A percentile compares a stretch with the other conserved stretches of the same genome.
These are phyloP conservation scores for Dendryphion nanum DNA, from an alignment of 2,329 filamentous ascomycete genomes.

Conservation along the genomic window DNA sequence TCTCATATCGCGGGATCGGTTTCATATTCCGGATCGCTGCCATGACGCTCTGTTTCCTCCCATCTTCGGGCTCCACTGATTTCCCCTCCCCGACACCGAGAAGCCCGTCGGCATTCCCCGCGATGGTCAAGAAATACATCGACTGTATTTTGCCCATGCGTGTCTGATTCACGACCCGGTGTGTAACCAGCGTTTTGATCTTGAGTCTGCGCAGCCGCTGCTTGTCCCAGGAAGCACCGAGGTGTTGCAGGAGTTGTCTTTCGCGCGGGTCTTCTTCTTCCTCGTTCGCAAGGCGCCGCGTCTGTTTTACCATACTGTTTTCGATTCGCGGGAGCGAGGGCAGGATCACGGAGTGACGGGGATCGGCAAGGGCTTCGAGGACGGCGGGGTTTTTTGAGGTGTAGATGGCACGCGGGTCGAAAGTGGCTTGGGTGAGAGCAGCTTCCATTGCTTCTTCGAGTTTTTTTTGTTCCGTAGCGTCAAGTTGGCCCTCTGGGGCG, in stretches of 20 bases:
- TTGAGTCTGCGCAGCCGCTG: constrained; percentile 54
- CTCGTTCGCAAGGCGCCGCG: constrained; percentile 28
- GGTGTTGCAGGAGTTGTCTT: constrained; percentile 55
- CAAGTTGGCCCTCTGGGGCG: constrained; percentile 29
- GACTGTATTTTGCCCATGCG: constrained; percentile 90
- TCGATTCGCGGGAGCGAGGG: constrained; percentile 52
- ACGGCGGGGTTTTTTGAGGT: constrained; percentile 51
- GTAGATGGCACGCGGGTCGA: constrained; percentile 46
- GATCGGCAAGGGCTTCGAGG: constrained; percentile 49
- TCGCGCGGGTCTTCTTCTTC: constrained; percentile 47
- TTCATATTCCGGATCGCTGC: constrained; percentile 88
- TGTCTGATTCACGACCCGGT: constrained; percentile 86
- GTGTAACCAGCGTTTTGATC: constrained; percentile 70
- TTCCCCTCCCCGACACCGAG: constrained; percentile 90
- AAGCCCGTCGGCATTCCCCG: constrained; percentile 82
- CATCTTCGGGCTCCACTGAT: constrained; percentile 69
- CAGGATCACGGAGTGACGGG: constrained; percentile 44
- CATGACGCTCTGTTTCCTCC: constrained; percentile 70
- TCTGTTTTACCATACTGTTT: constrained; percentile 36
- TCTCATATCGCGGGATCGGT: constrained; percentile 88
- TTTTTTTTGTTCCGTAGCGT: constrained; percentile 12
- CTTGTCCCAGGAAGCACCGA: constrained; percentile 49
- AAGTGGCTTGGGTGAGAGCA: constrained; percentile 30
- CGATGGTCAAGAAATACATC: constrained; percentile 73
- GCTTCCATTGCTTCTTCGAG: constrained; percentile 28